Percentiles rank a stretch among this genome's conserved stretches.
Conservation (phyloP, 2,329 filamentous ascomycete species). For the Alternaria burnsii region DNA sequence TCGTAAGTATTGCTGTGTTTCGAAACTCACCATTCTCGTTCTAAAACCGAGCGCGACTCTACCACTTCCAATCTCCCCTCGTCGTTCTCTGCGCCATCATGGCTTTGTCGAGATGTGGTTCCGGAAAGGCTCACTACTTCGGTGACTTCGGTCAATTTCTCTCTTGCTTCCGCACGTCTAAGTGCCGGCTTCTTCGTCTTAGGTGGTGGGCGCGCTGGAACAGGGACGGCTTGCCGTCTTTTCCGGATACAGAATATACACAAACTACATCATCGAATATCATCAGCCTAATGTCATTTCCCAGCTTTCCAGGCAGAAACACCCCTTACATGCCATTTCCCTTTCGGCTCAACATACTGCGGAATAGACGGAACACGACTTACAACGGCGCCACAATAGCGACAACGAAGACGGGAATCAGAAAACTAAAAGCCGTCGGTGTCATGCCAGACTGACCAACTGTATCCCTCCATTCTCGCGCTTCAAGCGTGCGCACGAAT, state of each 20-base stretch:
- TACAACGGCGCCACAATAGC: constrained; percentile 42
- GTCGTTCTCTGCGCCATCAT: background rate
- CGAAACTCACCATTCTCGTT: constrained; percentile 38
- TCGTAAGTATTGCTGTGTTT: background rate
- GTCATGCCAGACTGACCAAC: constrained; percentile 34
- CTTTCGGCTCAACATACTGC: background rate
- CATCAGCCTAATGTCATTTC: background rate
- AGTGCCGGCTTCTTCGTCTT: constrained; percentile 30
- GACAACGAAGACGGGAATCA: constrained; percentile 40
- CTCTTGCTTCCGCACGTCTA: constrained; percentile 32
- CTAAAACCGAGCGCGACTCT: constrained; percentile 30
- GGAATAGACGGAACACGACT: constrained; percentile 12
- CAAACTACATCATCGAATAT: constrained; percentile 15
- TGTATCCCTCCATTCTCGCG: constrained; percentile 26
- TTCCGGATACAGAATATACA: constrained; percentile 35
- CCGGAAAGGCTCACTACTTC: constrained; percentile 21
- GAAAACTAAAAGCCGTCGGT: constrained; percentile 39
- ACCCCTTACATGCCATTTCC: background rate
- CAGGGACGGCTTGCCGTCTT: constrained; percentile 17
- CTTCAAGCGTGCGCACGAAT: constrained; percentile 9
- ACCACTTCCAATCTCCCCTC: constrained; percentile 2
- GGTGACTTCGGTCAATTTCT: constrained; percentile 32
- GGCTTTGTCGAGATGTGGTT: background rate
- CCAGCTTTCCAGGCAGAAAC: background rate
- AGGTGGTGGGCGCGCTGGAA: background rate